These are phyloP conservation scores for Pyrus hybrid DNA, from an alignment of 331 rosid genomes.

Conservation along the genomic window DNA sequence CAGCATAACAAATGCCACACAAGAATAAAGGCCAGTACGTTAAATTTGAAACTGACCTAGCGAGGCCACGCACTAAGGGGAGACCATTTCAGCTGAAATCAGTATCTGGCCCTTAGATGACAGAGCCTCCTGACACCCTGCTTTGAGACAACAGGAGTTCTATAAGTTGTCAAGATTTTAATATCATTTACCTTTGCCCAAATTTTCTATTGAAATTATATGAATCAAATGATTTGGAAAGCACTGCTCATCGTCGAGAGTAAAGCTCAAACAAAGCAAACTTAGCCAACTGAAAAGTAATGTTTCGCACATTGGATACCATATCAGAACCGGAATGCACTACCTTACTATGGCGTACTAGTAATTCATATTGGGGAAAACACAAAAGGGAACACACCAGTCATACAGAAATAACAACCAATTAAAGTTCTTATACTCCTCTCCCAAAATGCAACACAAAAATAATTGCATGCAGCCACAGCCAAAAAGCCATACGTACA, in stretches of 20 bases:
- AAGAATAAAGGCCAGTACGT: constrained; percentile 51
- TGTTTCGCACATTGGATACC: constrained; percentile 5
- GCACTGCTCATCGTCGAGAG: constrained; percentile 38
- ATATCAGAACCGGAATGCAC: constrained; percentile 1
- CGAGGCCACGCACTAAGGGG: constrained; percentile 75
- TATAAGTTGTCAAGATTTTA: constrained; percentile 50
- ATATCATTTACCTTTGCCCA: constrained; percentile 43
- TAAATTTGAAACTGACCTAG: constrained; percentile 68
- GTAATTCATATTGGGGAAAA: neutral
- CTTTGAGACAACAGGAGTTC: constrained; percentile 80
- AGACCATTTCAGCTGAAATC: constrained; percentile 90
- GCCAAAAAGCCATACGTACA: neutral
- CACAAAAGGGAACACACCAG: neutral
- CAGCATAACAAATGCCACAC: constrained; percentile 53
- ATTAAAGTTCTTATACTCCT: neutral
- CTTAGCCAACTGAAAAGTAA: constrained; percentile 12
- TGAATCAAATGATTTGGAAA: constrained; percentile 43
- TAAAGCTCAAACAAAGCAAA: constrained; percentile 26
- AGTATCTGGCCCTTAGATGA: constrained; percentile 80
- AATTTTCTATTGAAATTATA: constrained; percentile 34
- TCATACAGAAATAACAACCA: neutral
- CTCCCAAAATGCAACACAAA: constrained; percentile 1
- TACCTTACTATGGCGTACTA: neutral
- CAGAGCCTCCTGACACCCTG: constrained; percentile 96
- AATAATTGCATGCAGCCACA: neutral